A percentile compares a stretch with the other conserved stretches of the same genome.
These are phyloP conservation scores for Juglanconis oblonga DNA, from an alignment of 2,329 filamentous ascomycete genomes.

Conservation along the genomic window DNA sequence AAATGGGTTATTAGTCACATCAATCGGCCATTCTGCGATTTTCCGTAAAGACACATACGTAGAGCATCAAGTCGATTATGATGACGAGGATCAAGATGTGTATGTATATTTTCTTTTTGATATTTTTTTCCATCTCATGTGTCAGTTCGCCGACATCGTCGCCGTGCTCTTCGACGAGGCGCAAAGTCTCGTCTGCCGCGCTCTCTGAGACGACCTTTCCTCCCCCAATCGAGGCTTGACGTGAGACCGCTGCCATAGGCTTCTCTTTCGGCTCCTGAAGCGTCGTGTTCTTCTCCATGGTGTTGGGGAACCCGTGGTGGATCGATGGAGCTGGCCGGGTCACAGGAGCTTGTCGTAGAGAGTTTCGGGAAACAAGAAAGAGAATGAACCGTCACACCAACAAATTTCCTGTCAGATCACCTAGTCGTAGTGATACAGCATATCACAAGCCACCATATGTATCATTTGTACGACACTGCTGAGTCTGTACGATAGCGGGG, in stretches of 20 bases:
- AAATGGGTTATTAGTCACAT: not conserved
- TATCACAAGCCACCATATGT: not conserved
- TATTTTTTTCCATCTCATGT: conserved; percentile 28
- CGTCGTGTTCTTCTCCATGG: not conserved
- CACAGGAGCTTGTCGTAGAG: no score
- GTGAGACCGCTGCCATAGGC: not conserved
- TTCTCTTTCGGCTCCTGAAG: not conserved
- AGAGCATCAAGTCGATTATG: conserved; percentile 34
- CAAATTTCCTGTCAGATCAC: not conserved
- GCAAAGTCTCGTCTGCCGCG: conserved; percentile 33
- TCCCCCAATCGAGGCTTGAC: not conserved
- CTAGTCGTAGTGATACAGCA: not conserved
- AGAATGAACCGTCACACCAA: not conserved
- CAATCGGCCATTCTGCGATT: not conserved
- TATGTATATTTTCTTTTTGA: conserved; percentile 30
- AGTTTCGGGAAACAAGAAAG: not conserved
- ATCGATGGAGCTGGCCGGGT: no score
- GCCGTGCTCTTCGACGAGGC: conserved; percentile 33
- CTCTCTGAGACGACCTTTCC: conserved; percentile 4
- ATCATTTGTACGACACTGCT: not conserved
- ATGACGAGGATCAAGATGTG: conserved; percentile 31
- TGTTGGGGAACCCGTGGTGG: not conserved
- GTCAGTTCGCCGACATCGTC: conserved; percentile 29
- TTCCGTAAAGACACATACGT: conserved; percentile 26
- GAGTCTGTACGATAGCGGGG: not conserved